Evolutionary conservation across 2,329 filamentous ascomycete species (phyloP).

Genomic region (Aureobasidium uvarum): DNA sequence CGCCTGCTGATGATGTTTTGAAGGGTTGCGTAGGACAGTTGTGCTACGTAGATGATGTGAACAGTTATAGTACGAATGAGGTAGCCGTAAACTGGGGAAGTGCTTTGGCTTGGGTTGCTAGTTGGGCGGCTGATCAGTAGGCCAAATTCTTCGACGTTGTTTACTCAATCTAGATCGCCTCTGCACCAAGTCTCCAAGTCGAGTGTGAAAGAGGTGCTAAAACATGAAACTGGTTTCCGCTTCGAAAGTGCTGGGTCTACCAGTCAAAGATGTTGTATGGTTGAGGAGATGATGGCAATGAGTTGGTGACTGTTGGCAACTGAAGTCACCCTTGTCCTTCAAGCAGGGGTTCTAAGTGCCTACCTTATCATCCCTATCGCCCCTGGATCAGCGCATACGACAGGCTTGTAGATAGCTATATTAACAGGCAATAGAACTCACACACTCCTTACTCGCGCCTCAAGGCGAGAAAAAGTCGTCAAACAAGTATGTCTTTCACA

Average conservation of each 20-base stretch:
- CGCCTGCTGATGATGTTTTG: slow-evolving; percentile 28
- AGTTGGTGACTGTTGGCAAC: neutral
- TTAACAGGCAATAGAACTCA: neutral
- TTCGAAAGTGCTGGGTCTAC: neutral
- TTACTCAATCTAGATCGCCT: neutral
- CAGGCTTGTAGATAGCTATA: neutral
- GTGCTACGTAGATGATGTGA: slow-evolving; percentile 28
- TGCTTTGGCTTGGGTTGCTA: slow-evolving; percentile 25
- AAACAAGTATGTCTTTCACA: neutral
- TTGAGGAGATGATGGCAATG: neutral
- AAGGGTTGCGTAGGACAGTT: slow-evolving; percentile 20
- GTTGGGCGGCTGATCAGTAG: slow-evolving; percentile 26
- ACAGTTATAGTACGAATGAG: slow-evolving; percentile 26
- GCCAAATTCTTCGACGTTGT: neutral
- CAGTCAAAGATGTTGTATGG: neutral
- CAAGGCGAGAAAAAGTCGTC: no score
- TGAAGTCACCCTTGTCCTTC: neutral
- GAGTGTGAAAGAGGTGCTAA: neutral
- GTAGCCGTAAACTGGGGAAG: slow-evolving; percentile 27
- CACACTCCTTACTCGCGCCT: neutral
- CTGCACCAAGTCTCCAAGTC: neutral
- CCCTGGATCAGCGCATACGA: neutral
- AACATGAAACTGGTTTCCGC: neutral
- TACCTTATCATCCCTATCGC: neutral
- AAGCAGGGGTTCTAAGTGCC: neutral